Percentiles rank a stretch among this genome's conserved stretches.
These are phyloP conservation scores for Erigeron canadensis DNA, from an alignment of 129 eudicot species.

Conservation along the genomic window DNA sequence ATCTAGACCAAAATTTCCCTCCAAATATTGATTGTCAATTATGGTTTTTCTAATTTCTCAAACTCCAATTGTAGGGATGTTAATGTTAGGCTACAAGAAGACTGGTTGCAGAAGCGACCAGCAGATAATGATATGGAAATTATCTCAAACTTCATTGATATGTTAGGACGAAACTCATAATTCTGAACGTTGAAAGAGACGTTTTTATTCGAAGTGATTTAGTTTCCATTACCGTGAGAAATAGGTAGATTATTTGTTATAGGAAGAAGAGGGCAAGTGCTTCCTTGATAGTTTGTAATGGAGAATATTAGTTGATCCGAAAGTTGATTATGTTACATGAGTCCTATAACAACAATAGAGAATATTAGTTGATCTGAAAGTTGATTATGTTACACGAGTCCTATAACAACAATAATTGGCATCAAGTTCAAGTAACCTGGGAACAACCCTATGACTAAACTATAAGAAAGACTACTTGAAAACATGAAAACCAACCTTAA, in stretches of 20 bases:
- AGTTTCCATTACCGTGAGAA: conserved; percentile 28
- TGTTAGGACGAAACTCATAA: conserved; percentile 37
- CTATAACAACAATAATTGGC: not conserved
- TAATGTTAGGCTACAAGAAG: conserved; percentile 57
- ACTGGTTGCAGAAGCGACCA: conserved; percentile 70
- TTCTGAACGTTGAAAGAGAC: conserved; percentile 20
- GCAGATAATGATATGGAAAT: conserved; percentile 50
- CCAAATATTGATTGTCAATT: not conserved
- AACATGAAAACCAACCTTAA: too few relatives aligned
- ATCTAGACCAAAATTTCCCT: not conserved
- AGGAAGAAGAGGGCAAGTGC: not conserved
- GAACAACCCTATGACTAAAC: not conserved
- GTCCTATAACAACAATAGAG: not conserved
- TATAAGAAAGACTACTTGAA: not conserved
- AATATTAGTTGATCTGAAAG: not conserved
- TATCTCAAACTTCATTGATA: conserved; percentile 42
- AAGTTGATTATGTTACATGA: not conserved
- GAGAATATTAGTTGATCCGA: not conserved
- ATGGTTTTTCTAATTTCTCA: conserved; percentile 3
- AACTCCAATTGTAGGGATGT: conserved; percentile 56
- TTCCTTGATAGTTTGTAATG: not conserved
- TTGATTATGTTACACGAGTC: not conserved
- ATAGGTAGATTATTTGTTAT: not conserved
- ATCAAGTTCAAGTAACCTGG: not conserved
- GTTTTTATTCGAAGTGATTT: conserved; percentile 26